Conservation (phyloP, 106 monocot species). For the Acorus calamus region DNA sequence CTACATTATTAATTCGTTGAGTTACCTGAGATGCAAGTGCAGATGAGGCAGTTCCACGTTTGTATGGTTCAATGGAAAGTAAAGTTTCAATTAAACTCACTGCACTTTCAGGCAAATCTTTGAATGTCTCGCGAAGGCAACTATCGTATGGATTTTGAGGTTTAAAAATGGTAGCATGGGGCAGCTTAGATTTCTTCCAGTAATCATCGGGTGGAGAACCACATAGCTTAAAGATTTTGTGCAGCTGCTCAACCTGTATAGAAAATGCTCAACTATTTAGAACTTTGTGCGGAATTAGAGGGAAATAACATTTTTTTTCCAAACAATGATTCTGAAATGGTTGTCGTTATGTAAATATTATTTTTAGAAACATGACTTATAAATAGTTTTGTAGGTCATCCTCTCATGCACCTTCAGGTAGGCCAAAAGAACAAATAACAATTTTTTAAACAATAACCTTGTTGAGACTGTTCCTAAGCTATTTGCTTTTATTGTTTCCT, state of each 20-base stretch:
- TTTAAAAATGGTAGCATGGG: constrained; percentile 54
- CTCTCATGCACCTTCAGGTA: no score
- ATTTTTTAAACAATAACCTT: no score
- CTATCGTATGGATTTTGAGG: constrained; percentile 56
- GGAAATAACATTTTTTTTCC: background rate
- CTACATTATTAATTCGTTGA: background rate
- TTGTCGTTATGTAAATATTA: no score
- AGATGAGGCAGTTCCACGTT: constrained; percentile 62
- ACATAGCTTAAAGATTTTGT: constrained; percentile 92
- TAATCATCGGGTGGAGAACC: constrained; percentile 79
- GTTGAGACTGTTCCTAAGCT: no score
- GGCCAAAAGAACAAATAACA: no score
- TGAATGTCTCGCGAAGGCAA: constrained; percentile 34
- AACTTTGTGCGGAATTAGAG: background rate
- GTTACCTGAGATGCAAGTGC: constrained; percentile 77
- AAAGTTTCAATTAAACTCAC: constrained; percentile 49
- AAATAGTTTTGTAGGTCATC: no score
- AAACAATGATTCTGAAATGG: no score
- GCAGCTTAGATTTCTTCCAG: constrained; percentile 55
- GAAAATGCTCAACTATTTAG: background rate
- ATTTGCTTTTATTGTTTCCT: no score
- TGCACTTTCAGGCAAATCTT: constrained; percentile 29
- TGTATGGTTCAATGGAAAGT: constrained; percentile 61
- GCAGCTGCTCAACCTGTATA: constrained; percentile 81
- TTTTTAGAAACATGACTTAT: no score